Evolutionary conservation across 352 stramenopile species (phyloP), one percentile per base, ranked within the genome.

Genomic region (Globisporangium sylvaticum): DNA sequence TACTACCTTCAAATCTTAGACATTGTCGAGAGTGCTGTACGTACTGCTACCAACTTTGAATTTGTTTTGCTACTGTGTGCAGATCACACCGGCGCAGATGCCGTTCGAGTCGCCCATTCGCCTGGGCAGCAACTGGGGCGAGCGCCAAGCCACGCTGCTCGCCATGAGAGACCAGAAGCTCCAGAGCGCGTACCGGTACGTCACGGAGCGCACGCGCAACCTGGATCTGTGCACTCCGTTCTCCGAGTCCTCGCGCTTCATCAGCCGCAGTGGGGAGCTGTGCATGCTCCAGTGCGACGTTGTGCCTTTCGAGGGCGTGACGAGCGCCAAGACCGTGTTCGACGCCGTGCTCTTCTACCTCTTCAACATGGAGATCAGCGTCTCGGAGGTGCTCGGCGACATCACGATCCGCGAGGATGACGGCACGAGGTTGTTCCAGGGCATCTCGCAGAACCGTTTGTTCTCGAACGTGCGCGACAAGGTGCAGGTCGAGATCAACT

Each of bases 141-240:
- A 68, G 31, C 70, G 78, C 20, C 73, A 73, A 27, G 60, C 74
- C 12, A 66, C 66, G 39, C 44, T 87, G n/a, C 29, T 79, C 18
- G 56, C 58, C 1, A 72, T 80, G 66, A 79, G 79, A 60, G 67
- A 70, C 37, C 58, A 76, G 54, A 72, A 71, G 27, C 63, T 87
- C 14, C 32, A 72, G 22, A 70, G 77, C 10, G 70, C 69, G 12
- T 56, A 76, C 8, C 58, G 66, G 25, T 77, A 83, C 27, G 55
- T 82, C 6, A 66, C 73, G 0, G 75, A 78, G 61, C 75, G 77
- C 4, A 75, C 71, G 32, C 68, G 63, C 1, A 75, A 74, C n/a
- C 74, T 87, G 66, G 64, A 69, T 32, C 63, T 76, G 34, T 58
- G 74, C 12, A 64, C 50, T 2, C 68, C 79, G 29, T 77, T 74